Conservation (phyloP, 139 green algal species). For the Chlamydomonas sp. region DNA sequence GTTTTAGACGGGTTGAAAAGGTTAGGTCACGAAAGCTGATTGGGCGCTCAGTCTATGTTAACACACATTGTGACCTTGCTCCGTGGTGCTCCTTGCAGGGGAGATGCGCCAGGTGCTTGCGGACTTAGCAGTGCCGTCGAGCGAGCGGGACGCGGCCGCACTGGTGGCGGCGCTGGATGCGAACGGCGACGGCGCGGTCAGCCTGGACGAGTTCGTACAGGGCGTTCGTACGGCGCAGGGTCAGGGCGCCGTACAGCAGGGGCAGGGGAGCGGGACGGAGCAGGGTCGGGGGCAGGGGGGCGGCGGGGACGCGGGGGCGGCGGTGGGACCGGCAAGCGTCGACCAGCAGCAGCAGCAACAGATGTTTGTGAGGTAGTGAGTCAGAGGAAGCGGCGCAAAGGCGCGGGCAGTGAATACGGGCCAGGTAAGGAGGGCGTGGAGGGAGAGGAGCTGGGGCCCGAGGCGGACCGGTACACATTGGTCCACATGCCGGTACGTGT, state of each 20-base stretch:
- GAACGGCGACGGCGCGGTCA: constrained; percentile 46
- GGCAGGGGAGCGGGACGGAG: neutral
- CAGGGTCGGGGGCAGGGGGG: neutral
- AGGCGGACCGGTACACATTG: too few relatives aligned
- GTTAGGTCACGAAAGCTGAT: neutral
- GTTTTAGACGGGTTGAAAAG: neutral
- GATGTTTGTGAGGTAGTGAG: too few relatives aligned
- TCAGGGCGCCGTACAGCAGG: neutral
- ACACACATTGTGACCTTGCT: neutral
- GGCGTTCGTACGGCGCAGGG: neutral
- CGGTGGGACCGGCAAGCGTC: too few relatives aligned
- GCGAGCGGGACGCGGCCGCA: constrained; percentile 22
- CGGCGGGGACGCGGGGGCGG: neutral
- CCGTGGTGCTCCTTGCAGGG: neutral
- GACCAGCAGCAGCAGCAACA: too few relatives aligned
- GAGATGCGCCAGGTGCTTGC: constrained; percentile 26
- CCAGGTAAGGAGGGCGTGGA: too few relatives aligned
- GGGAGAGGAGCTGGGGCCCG: too few relatives aligned
- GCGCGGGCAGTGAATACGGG: too few relatives aligned
- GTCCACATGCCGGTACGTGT: too few relatives aligned
- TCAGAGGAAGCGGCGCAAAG: too few relatives aligned
- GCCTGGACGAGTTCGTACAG: constrained; percentile 48
- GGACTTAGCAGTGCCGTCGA: constrained; percentile 11
- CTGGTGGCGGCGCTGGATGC: constrained; percentile 43
- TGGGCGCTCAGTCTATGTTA: neutral